Percentiles rank a stretch among this genome's conserved stretches.
phyloP scores from a whole-genome alignment of 192 early-diverging fungal species.

The Gigaspora rosea region DNA sequence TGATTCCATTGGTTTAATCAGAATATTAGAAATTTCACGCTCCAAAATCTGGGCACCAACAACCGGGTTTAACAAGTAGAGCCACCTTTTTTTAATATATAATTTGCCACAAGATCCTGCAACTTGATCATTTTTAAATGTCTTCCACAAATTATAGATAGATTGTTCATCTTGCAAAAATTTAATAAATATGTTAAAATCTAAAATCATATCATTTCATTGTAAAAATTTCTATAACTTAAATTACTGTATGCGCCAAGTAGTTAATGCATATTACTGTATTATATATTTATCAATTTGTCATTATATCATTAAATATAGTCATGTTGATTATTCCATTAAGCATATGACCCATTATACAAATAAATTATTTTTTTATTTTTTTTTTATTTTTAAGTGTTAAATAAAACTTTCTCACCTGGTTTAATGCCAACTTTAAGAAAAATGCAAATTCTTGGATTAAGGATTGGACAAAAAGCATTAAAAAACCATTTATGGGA shows the following conservation, averaged over 20 bases:
- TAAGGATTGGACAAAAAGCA: constrained; percentile 59
- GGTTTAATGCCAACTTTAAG: constrained; percentile 69
- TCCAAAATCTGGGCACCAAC: constrained; percentile 70
- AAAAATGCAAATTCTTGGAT: constrained; percentile 62
- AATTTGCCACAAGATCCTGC: constrained; percentile 70
- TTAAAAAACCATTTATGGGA: constrained; percentile 76
- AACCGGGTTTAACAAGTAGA: constrained; percentile 57
- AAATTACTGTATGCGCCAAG: too few species aligned
- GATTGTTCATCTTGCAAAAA: constrained; percentile 27
- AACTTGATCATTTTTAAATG: constrained; percentile 63
- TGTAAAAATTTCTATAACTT: too few species aligned
- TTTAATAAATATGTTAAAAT: constrained; percentile 17
- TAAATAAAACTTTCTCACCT: constrained; percentile 16
- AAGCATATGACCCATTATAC: too few species aligned
- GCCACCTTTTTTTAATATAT: constrained; percentile 70
- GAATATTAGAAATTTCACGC: constrained; percentile 70
- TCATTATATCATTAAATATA: too few species aligned
- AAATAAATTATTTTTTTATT: too few species aligned
- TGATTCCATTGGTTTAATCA: constrained; percentile 74
- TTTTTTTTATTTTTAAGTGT: too few species aligned
- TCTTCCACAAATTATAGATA: constrained; percentile 69
- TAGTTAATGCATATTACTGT: too few species aligned
- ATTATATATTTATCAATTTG: too few species aligned
- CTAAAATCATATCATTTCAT: too few species aligned
- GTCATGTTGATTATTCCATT: too few species aligned